A percentile compares a stretch with the other conserved stretches of the same genome.
Evolutionary conservation across 202 grass and related monocot species (phyloP).

Genomic region (Carex arenaria): DNA sequence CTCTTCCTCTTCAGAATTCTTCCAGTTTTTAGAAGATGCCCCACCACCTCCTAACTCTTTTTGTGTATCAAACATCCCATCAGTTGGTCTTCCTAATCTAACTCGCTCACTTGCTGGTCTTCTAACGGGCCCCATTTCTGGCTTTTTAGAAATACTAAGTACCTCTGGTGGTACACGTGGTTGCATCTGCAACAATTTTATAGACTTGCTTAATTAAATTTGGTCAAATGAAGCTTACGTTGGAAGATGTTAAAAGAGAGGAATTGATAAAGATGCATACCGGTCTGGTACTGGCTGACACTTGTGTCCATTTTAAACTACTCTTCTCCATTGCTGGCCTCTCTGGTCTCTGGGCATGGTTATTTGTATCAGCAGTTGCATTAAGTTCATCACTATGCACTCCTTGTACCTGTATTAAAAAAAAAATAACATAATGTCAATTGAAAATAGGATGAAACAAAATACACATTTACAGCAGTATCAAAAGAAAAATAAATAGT

Average conservation of each 20-base stretch:
- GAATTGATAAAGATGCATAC: background rate
- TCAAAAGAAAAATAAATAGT: background rate
- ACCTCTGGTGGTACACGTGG: slow-evolving; percentile 5
- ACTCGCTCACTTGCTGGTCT: slow-evolving; percentile 1
- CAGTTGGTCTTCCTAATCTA: slow-evolving; percentile 12
- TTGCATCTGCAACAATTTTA: slow-evolving; percentile 17
- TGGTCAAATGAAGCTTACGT: background rate
- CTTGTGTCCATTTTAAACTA: slow-evolving; percentile 26
- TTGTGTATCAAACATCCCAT: slow-evolving; percentile 10
- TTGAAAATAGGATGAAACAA: background rate
- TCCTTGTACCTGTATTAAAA: slow-evolving; percentile 19
- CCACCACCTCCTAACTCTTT: slow-evolving; percentile 22
- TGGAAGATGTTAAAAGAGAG: background rate
- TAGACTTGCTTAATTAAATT: background rate
- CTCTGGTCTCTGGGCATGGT: background rate
- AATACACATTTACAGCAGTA: background rate
- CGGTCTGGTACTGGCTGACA: slow-evolving; percentile 26
- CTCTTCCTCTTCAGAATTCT: slow-evolving; percentile 97
- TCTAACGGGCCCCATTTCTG: slow-evolving; percentile 10
- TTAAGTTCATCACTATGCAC: background rate
- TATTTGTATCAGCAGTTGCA: slow-evolving; percentile 8
- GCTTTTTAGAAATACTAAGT: slow-evolving; percentile 14
- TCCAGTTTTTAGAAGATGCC: slow-evolving; percentile 67
- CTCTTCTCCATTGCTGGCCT: slow-evolving; percentile 16
- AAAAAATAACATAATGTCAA: slow-evolving; percentile 1